Percentiles rank a stretch among this genome's conserved stretches.
phyloP scores from a whole-genome alignment of 257 asterid genomes.

The Oldenlandia corymbosa region DNA sequence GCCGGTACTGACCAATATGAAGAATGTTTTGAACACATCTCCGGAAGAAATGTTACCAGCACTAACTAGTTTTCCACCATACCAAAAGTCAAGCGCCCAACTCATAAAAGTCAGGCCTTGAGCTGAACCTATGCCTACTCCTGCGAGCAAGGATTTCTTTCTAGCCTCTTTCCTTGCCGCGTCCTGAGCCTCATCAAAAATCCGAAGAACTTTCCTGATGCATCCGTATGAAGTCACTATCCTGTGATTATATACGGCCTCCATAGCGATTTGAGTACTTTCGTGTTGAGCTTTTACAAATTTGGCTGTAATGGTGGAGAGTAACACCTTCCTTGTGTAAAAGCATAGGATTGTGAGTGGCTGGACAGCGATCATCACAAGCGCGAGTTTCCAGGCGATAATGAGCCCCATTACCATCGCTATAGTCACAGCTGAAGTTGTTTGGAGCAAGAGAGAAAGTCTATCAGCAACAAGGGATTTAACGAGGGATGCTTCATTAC shows the following conservation, averaged over 20 bases:
- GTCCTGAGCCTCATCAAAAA: constrained; percentile 71
- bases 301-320: constrained; percentile 54
- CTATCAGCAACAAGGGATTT: constrained; percentile 80
- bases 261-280: constrained; percentile 75
- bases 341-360: constrained; percentile 73
- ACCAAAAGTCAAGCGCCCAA: constrained; percentile 92
- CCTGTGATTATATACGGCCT: constrained; percentile 70
- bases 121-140: constrained; percentile 85
- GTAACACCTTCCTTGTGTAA: constrained; percentile 56
- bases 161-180: constrained; percentile 72
- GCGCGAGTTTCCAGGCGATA: constrained; percentile 82
- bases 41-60: constrained; percentile 68
- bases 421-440: constrained; percentile 55
- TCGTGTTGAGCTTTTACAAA: constrained; percentile 64
- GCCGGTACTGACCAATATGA: constrained; percentile 73
- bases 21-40: constrained; percentile 73
- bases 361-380: constrained; percentile 80
- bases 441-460: constrained; percentile 54
- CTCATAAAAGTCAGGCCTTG: constrained; percentile 79
- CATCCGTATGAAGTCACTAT: constrained; percentile 73
- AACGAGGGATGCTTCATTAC: constrained; percentile 70
- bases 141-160: constrained; percentile 74
- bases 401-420: constrained; percentile 63
- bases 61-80: constrained; percentile 62
- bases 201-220: constrained; percentile 46